Evolutionary conservation across 371 early-diverging fungal species (phyloP).

Genomic region (Syncephalastrum monosporum): DNA sequence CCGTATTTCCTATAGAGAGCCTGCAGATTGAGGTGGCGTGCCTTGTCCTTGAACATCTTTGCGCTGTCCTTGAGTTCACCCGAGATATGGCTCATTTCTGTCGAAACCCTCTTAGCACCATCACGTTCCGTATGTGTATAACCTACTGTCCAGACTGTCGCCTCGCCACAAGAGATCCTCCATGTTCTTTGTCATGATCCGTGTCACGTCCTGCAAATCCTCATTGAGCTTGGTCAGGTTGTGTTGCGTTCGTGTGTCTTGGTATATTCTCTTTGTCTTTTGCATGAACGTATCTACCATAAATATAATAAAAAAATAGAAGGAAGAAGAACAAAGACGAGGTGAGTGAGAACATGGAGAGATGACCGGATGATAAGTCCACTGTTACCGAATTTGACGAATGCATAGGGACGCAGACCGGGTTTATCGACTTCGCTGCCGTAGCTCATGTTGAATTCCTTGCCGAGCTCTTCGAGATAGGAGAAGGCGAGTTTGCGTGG

Average conservation of each 20-base stretch:
- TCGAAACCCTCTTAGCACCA: too few species aligned
- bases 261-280: conserved; percentile 93
- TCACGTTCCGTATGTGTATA: too few species aligned
- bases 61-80: conserved; percentile 56
- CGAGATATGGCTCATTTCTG: conserved; percentile 51
- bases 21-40: conserved; percentile 82
- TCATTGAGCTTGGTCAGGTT: conserved; percentile 93
- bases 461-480: conserved; percentile 91
- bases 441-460: conserved; percentile 91
- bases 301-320: too few species aligned
- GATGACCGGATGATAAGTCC: background rate
- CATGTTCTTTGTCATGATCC: conserved; percentile 98
- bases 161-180: conserved; percentile 95
- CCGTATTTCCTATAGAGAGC: conserved; percentile 95
- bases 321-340: background rate
- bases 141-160: conserved; percentile 76
- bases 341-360: background rate
- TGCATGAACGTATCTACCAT: conserved; percentile 91
- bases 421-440: conserved; percentile 84
- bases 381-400: conserved; percentile 86
- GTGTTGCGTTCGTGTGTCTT: conserved; percentile 91
- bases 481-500: conserved; percentile 95
- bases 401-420: conserved; percentile 94
- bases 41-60: conserved; percentile 54
- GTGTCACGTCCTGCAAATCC: conserved; percentile 93